Evolutionary conservation across 257 asterid species (phyloP), one percentile per base, ranked within the genome.

Genomic region (Solanum sitiens): DNA sequence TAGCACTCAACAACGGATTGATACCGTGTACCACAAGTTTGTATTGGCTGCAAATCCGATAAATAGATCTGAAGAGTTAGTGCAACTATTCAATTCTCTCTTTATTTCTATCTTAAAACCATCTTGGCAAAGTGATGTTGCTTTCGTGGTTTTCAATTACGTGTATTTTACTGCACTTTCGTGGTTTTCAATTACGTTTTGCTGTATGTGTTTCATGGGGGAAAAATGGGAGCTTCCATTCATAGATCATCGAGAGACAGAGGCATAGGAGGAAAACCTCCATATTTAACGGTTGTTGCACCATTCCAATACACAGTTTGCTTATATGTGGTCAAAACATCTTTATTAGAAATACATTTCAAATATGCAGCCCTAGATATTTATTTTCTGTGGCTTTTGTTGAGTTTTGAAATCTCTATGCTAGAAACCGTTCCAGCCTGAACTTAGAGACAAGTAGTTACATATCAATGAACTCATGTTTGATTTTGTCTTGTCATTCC

Each of bases 221-320:
- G 13, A 27, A 94, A 92, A 88, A 93, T 94, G 90, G 98, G 98
- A 75, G 94, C 98, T 12, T 95, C 98, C 32, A 65, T 91, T 77
- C 95, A 95, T 86, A 89, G 98, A 59, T 39, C 88, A 63, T 84
- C 79, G 14, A 91, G 93, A 89, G 91, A 73, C 33, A 65, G 87
- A 76, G 30, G 95, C 35, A 77, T 93, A 65, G 97, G 95, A 87
- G 92, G 95, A 27, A 27, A 27, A 27, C 30, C 30, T 90, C 98
- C 98, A 53, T 95, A 93, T 68, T 88, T 95, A 37, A 91, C 4
- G 95, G 98, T 95, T 89, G 56, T 70, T 70, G 37, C 79, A 13
- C 50, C 65, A 80, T 50, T 80, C 44, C 11, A 80, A 80, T 47
- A 45, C 25, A 30, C 40, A 16, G 85, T 47, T 80, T 80, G 65